Conservation (phyloP, 1,284 basidiomycete genomes). For the Taiwanofungus camphoratus region DNA sequence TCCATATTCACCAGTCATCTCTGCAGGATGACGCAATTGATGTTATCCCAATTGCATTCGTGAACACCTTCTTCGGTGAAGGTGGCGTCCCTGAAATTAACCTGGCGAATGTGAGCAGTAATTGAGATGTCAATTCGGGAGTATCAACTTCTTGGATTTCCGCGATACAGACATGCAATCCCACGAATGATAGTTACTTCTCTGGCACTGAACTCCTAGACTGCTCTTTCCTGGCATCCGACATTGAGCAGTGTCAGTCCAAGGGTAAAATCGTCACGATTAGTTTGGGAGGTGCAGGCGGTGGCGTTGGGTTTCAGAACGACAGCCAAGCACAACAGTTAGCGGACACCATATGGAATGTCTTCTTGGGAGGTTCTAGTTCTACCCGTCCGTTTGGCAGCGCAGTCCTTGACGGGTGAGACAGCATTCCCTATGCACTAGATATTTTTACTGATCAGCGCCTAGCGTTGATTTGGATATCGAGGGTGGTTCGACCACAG, state of each 20-base stretch:
- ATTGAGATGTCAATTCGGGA: background rate
- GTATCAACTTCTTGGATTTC: background rate
- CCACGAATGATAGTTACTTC: conserved; percentile 48
- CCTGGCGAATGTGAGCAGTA: conserved; percentile 47
- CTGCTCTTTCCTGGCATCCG: conserved; percentile 46
- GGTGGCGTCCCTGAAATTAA: conserved; percentile 55
- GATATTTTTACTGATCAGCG: conserved; percentile 1
- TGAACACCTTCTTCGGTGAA: conserved; percentile 54
- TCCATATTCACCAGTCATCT: too few species aligned
- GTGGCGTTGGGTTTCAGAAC: conserved; percentile 45
- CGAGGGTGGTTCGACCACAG: conserved; percentile 50
- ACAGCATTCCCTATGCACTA: conserved; percentile 2
- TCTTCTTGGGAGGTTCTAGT: conserved; percentile 54
- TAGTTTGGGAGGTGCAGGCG: conserved; percentile 28
- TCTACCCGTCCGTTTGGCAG: conserved; percentile 55
- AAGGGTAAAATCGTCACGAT: conserved; percentile 57
- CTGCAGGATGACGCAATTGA: conserved; percentile 53
- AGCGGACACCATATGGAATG: conserved; percentile 57
- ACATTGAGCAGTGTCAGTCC: conserved; percentile 53
- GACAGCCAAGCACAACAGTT: conserved; percentile 48
- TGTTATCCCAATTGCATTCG: conserved; percentile 56
- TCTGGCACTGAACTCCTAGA: conserved; percentile 51
- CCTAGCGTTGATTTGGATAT: conserved; percentile 61
- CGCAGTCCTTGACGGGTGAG: conserved; percentile 60
- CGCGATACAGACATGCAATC: conserved; percentile 45